Evolutionary conservation across 225 moss, liverwort and hornwort genomes (phyloP).

Genomic region (Marchantia polymorpha): DNA sequence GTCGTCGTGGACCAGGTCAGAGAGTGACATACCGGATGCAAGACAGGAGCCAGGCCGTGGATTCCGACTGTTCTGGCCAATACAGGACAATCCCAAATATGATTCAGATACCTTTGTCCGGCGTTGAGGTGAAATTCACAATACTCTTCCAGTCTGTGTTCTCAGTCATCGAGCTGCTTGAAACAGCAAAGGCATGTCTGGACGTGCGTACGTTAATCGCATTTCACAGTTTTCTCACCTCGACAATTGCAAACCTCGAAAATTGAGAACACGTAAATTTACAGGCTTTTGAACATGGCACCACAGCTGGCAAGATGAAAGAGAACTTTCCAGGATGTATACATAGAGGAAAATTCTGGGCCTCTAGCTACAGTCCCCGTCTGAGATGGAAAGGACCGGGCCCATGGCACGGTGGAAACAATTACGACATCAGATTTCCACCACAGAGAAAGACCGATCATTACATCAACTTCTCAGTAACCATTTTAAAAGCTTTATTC

Average conservation of each 20-base stretch:
- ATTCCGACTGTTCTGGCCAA: conserved; percentile 91
- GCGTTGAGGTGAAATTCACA: neutral
- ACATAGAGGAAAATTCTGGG: neutral
- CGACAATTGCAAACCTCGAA: too few species aligned
- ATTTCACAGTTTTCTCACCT: neutral
- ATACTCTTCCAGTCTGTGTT: neutral
- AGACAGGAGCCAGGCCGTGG: conserved; percentile 71
- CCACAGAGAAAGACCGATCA: too few species aligned
- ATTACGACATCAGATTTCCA: neutral
- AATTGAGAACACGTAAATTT: neutral
- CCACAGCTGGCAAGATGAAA: neutral
- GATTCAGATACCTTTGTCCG: neutral
- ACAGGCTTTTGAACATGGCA: neutral
- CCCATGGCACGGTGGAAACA: neutral
- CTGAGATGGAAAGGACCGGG: neutral
- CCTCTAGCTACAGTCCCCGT: neutral
- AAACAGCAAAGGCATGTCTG: neutral
- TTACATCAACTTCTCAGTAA: too few species aligned
- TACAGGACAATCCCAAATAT: conserved; percentile 26
- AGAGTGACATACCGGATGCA: conserved; percentile 65
- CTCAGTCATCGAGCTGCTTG: neutral
- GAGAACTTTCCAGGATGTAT: too few species aligned
- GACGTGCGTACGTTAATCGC: neutral
- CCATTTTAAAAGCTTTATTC: too few species aligned
- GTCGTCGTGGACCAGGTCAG: neutral